These are phyloP conservation scores for Sugiyamaella xylanicola DNA, from an alignment of 1,139 yeast genomes.

Conservation along the genomic window DNA sequence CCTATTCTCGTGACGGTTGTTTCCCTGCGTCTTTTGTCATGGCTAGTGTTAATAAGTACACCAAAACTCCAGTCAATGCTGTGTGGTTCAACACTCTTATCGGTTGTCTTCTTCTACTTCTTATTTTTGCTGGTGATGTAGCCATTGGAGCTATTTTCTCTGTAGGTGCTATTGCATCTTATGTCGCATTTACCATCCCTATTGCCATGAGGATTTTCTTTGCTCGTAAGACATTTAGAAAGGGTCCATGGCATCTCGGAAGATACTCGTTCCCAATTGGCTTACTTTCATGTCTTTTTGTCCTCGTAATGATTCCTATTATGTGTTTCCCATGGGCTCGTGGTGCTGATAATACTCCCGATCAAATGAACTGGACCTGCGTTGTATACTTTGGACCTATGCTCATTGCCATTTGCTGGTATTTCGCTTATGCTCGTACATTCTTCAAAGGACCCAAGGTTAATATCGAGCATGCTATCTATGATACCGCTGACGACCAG, in stretches of 20 bases:
- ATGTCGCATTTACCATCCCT: slow-evolving; percentile 70
- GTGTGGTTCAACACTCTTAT: slow-evolving; percentile 64
- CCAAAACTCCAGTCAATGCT: slow-evolving; percentile 71
- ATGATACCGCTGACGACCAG: slow-evolving; percentile 19
- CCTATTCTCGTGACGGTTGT: slow-evolving; percentile 70
- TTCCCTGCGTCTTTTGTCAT: slow-evolving; percentile 61
- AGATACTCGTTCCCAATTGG: slow-evolving; percentile 50
- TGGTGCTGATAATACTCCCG: slow-evolving; percentile 52
- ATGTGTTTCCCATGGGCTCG: slow-evolving; percentile 58
- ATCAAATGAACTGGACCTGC: slow-evolving; percentile 70
- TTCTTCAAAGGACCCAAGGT: slow-evolving; percentile 72
- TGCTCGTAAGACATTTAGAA: slow-evolving; percentile 55
- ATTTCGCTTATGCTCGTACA: slow-evolving; percentile 57
- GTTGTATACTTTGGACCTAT: slow-evolving; percentile 69
- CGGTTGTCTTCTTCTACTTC: slow-evolving; percentile 59
- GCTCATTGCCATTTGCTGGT: slow-evolving; percentile 57
- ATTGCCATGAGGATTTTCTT: slow-evolving; percentile 48
- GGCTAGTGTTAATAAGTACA: slow-evolving; percentile 55
- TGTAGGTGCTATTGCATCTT: slow-evolving; percentile 74
- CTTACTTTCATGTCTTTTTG: slow-evolving; percentile 42
- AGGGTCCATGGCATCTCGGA: slow-evolving; percentile 76
- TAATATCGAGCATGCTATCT: slow-evolving; percentile 48
- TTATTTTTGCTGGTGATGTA: slow-evolving; percentile 66
- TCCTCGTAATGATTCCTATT: slow-evolving; percentile 64
- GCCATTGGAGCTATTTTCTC: slow-evolving; percentile 77